Conservation (phyloP, 2,329 filamentous ascomycete genomes). For the Sclerotinia minor region DNA sequence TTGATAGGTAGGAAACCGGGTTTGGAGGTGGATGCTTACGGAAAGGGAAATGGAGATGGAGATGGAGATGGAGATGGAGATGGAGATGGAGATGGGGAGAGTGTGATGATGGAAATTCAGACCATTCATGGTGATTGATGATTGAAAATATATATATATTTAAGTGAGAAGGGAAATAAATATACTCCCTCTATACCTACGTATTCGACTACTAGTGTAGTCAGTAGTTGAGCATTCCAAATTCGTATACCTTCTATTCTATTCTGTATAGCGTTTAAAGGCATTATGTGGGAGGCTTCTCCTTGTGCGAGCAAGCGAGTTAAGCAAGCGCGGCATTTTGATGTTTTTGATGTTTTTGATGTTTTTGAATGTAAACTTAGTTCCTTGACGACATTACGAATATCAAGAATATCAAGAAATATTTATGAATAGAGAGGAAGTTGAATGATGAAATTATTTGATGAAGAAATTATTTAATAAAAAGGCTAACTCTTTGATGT, state of each 20-base stretch:
- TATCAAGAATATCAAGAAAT: too few species aligned
- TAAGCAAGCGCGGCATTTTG: constrained; percentile 3
- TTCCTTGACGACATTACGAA: too few species aligned
- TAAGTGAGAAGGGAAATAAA: neutral
- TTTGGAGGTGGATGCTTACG: constrained; percentile 1
- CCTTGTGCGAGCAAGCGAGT: neutral
- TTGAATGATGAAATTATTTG: too few species aligned
- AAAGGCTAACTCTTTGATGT: too few species aligned
- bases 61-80: neutral
- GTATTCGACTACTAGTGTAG: neutral
- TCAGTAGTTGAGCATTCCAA: neutral
- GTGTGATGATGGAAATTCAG: neutral
- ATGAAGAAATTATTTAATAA: too few species aligned
- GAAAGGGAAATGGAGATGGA: neutral
- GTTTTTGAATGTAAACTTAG: neutral
- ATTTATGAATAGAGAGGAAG: too few species aligned
- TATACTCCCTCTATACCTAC: neutral
- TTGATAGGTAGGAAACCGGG: constrained; percentile 38
- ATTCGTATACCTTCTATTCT: neutral
- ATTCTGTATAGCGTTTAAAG: neutral
- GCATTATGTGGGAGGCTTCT: neutral
- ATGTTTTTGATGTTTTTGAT: too few species aligned
- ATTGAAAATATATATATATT: neutral
- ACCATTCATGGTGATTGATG: constrained; percentile 3
- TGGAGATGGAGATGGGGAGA: neutral